A percentile compares a stretch with the other conserved stretches of the same genome.
These are phyloP conservation scores for Trypanosoma lewisi DNA, from an alignment of 208 protist species.

Conservation along the genomic window DNA sequence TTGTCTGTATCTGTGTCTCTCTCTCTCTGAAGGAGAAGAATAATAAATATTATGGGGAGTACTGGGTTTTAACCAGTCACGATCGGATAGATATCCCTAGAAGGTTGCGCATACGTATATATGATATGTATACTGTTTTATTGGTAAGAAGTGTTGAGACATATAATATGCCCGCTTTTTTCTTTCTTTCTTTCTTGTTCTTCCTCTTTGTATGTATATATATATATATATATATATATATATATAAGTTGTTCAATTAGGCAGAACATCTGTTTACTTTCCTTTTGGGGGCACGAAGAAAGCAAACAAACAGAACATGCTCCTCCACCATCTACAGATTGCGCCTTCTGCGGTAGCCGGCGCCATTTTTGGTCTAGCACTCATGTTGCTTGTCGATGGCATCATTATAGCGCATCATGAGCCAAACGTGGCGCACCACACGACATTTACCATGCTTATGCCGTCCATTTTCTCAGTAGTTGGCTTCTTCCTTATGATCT, in stretches of 20 bases:
- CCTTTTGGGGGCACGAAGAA: not conserved
- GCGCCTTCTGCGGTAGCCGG: conserved; percentile 46
- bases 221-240: not conserved
- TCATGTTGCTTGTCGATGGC: conserved; percentile 56
- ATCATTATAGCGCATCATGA: conserved; percentile 53
- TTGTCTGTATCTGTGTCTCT: not conserved
- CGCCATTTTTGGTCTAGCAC: conserved; percentile 48
- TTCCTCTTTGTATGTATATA: not conserved
- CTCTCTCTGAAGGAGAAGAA: not conserved
- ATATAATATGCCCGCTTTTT: not conserved
- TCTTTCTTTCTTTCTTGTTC: not conserved
- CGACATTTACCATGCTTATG: conserved; percentile 53
- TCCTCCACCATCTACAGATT: conserved; percentile 7
- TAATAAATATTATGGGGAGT: not conserved
- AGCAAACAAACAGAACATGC: conserved; percentile 1
- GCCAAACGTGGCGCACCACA: conserved; percentile 27
- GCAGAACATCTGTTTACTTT: conserved; percentile 11
- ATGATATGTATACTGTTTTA: too few relatives aligned
- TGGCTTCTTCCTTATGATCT: conserved; percentile 57
- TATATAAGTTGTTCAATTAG: conserved; percentile 13
- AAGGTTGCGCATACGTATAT: too few relatives aligned
- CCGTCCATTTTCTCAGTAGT: conserved; percentile 70
- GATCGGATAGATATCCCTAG: too few relatives aligned
- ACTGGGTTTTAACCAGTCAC: too few relatives aligned
- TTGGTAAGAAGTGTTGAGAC: not conserved